phyloP scores from a whole-genome alignment of 1,139 yeast species.

The Taphrina sp. region DNA sequence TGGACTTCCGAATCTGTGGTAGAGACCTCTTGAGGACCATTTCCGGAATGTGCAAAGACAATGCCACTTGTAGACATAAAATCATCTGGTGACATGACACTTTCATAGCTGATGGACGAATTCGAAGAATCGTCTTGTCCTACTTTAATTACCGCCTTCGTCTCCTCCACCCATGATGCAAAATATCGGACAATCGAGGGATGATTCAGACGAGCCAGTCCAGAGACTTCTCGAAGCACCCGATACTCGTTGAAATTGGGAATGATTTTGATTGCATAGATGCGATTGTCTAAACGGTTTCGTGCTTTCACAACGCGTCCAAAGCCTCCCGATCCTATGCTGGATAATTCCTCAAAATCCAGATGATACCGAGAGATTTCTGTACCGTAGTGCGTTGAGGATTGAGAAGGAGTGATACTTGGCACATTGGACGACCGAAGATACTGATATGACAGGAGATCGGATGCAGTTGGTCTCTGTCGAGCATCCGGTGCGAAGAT shows the following conservation, averaged over 20 bases:
- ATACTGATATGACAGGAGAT: slow-evolving; percentile 77
- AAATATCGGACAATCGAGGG: slow-evolving; percentile 94
- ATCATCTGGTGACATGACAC: slow-evolving; percentile 39
- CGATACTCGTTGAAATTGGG: slow-evolving; percentile 40
- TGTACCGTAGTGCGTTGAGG: slow-evolving; percentile 1
- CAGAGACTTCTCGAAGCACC: slow-evolving; percentile 83
- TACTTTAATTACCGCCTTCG: slow-evolving; percentile 41
- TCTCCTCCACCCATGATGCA: slow-evolving; percentile 94
- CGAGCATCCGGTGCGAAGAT: slow-evolving; percentile 67
- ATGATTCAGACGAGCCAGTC: slow-evolving; percentile 86
- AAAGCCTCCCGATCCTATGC: slow-evolving; percentile 92
- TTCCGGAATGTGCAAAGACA: slow-evolving; percentile 4
- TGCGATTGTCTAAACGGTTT: slow-evolving; percentile 87
- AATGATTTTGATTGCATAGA: slow-evolving; percentile 90
- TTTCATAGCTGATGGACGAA: slow-evolving; percentile 31
- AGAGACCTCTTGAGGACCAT: neutral
- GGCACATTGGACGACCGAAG: slow-evolving; percentile 48
- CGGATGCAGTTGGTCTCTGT: slow-evolving; percentile 77
- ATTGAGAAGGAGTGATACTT: neutral
- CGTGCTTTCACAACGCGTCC: slow-evolving; percentile 95
- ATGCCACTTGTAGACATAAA: slow-evolving; percentile 40
- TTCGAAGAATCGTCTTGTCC: slow-evolving; percentile 29
- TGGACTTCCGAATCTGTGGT: neutral
- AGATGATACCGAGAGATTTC: slow-evolving; percentile 60
- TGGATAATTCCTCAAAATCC: slow-evolving; percentile 91